Conservation (phyloP, 2,329 filamentous ascomycete genomes). For the Fusarium subtropicale region DNA sequence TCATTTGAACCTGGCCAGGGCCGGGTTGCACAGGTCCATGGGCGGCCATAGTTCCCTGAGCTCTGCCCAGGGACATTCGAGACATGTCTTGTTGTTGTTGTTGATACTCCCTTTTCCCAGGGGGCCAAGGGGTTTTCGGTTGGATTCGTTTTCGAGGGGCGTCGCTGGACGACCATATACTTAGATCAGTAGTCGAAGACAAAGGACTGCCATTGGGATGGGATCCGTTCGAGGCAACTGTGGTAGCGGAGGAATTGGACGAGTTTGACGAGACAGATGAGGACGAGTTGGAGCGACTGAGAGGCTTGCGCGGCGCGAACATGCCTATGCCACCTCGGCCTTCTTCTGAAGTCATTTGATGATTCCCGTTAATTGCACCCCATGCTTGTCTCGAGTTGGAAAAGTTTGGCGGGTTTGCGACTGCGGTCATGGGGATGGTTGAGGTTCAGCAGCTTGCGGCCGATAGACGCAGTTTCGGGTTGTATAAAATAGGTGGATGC, state of each 20-base stretch:
- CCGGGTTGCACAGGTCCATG: slow-evolving; percentile 51
- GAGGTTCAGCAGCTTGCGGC: slow-evolving; percentile 35
- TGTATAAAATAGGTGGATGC: slow-evolving; percentile 28
- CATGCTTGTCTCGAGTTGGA: slow-evolving; percentile 73
- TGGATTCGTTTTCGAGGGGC: slow-evolving; percentile 64
- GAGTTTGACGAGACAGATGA: slow-evolving; percentile 90
- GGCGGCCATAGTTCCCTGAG: slow-evolving; percentile 56
- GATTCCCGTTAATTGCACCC: slow-evolving; percentile 68
- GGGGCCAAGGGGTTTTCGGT: slow-evolving; percentile 63
- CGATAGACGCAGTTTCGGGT: slow-evolving; percentile 39
- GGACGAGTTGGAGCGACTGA: slow-evolving; percentile 89
- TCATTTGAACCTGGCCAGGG: slow-evolving; percentile 52
- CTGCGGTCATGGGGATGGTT: slow-evolving; percentile 71
- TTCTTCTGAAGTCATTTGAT: slow-evolving; percentile 85
- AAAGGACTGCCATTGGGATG: slow-evolving; percentile 71
- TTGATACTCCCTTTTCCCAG: slow-evolving; percentile 60
- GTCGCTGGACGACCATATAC: slow-evolving; percentile 62
- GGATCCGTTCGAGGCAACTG: slow-evolving; percentile 70
- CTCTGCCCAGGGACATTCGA: slow-evolving; percentile 57
- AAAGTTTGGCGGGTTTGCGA: slow-evolving; percentile 73
- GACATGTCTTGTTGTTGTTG: slow-evolving; percentile 60
- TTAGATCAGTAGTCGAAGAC: slow-evolving; percentile 60
- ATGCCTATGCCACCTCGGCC: slow-evolving; percentile 73
- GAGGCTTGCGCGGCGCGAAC: slow-evolving; percentile 88
- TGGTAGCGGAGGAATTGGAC: slow-evolving; percentile 70